Evolutionary conservation across 208 protist genomes (phyloP).

Genomic region (Wallacemonas collosoma): DNA sequence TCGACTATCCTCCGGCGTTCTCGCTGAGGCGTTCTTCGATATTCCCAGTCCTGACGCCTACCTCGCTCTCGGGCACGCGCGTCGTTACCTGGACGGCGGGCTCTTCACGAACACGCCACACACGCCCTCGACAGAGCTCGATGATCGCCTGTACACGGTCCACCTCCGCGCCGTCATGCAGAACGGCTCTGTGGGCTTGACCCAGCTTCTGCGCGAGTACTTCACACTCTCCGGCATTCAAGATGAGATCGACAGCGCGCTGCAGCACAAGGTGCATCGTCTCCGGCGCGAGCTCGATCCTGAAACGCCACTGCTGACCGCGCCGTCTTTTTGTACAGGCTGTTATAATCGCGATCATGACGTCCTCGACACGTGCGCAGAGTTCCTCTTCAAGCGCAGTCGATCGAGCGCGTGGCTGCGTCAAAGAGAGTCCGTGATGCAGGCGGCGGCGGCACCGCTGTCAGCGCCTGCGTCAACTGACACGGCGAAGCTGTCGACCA

Average conservation of each 20-base stretch:
- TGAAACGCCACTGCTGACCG: slow-evolving; percentile 66
- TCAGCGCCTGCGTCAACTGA: too few relatives aligned
- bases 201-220: slow-evolving; percentile 80
- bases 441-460: neutral
- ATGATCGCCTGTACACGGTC: slow-evolving; percentile 75
- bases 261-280: slow-evolving; percentile 91
- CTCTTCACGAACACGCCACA: slow-evolving; percentile 54
- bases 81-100: slow-evolving; percentile 50
- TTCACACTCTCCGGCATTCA: slow-evolving; percentile 74
- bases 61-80: slow-evolving; percentile 65
- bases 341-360: slow-evolving; percentile 84
- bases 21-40: slow-evolving; percentile 73
- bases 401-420: slow-evolving; percentile 20
- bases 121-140: slow-evolving; percentile 40
- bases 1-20: slow-evolving; percentile 52
- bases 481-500: too few relatives aligned
- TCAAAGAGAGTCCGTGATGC: slow-evolving; percentile 19
- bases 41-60: slow-evolving; percentile 59
- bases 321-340: slow-evolving; percentile 60
- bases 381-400: slow-evolving; percentile 74
- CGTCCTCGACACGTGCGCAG: slow-evolving; percentile 61
- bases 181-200: slow-evolving; percentile 59
- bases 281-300: slow-evolving; percentile 77
- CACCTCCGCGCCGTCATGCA: slow-evolving; percentile 67
- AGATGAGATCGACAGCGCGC: slow-evolving; percentile 53